Conservation (phyloP, 2,329 filamentous ascomycete genomes). For the Mollisiaceae sp. region DNA sequence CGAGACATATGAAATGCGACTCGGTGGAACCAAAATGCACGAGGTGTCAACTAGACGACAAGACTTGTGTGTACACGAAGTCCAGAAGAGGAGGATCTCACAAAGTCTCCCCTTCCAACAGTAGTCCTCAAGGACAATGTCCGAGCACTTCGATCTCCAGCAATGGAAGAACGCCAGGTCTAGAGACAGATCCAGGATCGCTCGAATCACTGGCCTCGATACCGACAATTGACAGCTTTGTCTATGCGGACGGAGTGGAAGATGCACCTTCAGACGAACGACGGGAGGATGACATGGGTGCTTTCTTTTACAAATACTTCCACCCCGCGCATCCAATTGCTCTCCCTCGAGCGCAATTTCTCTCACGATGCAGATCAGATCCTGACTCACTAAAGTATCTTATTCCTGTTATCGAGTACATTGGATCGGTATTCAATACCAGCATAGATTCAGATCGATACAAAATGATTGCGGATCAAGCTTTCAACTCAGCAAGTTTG, state of each 20-base stretch:
- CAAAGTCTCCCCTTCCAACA: conserved; percentile 1
- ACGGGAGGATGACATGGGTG: conserved; percentile 8
- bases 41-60: conserved; percentile 50
- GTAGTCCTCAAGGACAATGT: neutral
- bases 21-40: conserved; percentile 53
- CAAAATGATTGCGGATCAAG: conserved; percentile 11
- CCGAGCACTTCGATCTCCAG: neutral
- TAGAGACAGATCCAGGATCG: neutral
- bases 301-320: conserved; percentile 33
- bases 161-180: neutral
- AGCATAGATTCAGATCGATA: conserved; percentile 6
- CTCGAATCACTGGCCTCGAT: neutral
- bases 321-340: conserved; percentile 43
- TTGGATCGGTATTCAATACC: conserved; percentile 38
- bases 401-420: conserved; percentile 42
- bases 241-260: neutral
- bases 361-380: conserved; percentile 36
- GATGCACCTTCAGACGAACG: neutral
- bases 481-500: conserved; percentile 14
- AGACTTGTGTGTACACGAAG: conserved; percentile 56
- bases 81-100: conserved; percentile 52
- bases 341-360: conserved; percentile 38
- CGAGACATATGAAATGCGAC: conserved; percentile 58
- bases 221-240: neutral
- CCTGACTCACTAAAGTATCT: conserved; percentile 38